Evolutionary conservation across 495 filamentous ascomycete species (phyloP), one percentile per base, ranked within the genome.

Genomic region (Penicillium atrosanguineum): DNA sequence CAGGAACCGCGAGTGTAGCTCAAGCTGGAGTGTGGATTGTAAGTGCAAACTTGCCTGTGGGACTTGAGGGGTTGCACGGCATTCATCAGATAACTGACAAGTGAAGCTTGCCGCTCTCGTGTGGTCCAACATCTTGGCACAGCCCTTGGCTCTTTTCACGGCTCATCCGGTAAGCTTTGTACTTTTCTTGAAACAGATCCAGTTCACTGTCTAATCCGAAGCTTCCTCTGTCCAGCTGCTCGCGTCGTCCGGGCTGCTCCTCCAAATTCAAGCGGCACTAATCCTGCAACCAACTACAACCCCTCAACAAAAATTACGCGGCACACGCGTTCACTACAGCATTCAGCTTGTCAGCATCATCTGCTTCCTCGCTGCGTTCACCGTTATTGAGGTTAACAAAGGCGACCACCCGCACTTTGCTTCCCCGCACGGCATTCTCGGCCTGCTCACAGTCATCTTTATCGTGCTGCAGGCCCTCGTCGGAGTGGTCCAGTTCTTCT

Each of bases 281-380:
- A 72, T 96, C 63, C 82, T 97, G 28, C 93, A 97, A 66, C 93
- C 93, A 2, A 97, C 93, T 7, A 79, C 87, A 53, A 90, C 87
- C 0, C 72, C 85, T 3, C 60, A 69, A 11, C 86, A 95, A 62
- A 97, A 96, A 64, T 72, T 73, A 15, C 62, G 77, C 16, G 93
- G 91, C 25, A 87, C 88, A 23, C 78, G 80, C 57, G 69, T 78
- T 38, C 93, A 97, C 70, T 81, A 79, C 44, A 54, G 65, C 12
- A 64, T 96, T 47, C 87, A 93, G 63, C 67, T 80, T 25, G 50
- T 89, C 37, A 86, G 83, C 45, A 62, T 90, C 26, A 55, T 76
- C 16, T 68, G 74, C 39, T 86, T 93, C 55, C 58, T 85, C 36
- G 75, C 82, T 16, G 89, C 86, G 37, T 78, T 94, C 46, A 69